These are phyloP conservation scores for Pneumocystis wakefieldiae DNA, from an alignment of 1,139 yeast species.

Conservation along the genomic window DNA sequence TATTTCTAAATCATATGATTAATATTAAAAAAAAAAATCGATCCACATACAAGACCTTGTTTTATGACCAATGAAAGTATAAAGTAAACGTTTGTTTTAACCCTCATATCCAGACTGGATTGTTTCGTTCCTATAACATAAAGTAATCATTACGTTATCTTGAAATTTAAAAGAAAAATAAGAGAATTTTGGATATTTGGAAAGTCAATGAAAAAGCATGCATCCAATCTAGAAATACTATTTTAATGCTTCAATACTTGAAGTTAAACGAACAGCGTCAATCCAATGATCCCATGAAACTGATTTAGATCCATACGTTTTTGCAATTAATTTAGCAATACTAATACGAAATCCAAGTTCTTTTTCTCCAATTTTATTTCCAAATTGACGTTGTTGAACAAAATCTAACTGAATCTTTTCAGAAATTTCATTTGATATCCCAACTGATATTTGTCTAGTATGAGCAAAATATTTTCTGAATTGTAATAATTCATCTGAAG, in stretches of 20 bases:
- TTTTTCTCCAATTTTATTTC: constrained; percentile 8
- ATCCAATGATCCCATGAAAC: constrained; percentile 7
- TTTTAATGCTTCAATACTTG: background rate
- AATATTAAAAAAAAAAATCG: background rate
- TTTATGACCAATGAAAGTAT: background rate
- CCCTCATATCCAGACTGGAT: background rate
- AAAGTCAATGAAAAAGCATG: background rate
- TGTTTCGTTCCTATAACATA: background rate
- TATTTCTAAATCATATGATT: background rate
- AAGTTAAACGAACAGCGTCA: background rate
- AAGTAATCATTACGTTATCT: background rate
- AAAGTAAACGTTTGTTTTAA: background rate
- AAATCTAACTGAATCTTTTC: constrained; percentile 9
- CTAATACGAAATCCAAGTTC: constrained; percentile 7
- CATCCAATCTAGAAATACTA: background rate
- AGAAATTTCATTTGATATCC: constrained; percentile 8
- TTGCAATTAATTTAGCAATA: constrained; percentile 7
- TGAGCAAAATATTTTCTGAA: background rate
- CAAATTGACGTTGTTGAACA: constrained; percentile 10
- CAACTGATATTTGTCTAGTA: constrained; percentile 5
- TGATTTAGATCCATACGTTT: constrained; percentile 7
- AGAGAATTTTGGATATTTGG: background rate
- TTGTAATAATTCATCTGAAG: background rate
- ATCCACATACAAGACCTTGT: background rate
- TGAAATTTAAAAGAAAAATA: background rate